Conservation (phyloP, 164 flowering plant genomes). For the Pachysandra terminalis region DNA sequence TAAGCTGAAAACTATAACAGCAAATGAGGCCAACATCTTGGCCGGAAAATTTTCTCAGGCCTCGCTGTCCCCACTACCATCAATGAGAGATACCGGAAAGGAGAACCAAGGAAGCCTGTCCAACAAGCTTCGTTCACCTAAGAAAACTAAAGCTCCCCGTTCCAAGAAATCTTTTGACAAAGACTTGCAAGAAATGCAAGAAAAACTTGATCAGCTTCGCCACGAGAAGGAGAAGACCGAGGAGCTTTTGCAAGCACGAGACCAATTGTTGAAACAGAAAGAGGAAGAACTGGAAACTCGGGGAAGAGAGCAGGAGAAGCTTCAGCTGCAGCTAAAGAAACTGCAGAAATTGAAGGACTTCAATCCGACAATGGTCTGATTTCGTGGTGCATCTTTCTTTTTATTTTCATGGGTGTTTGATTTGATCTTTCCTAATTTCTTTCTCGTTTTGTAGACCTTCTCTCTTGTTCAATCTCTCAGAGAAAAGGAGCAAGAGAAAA, state of each 20-base stretch:
- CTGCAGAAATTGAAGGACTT: conserved; percentile 91
- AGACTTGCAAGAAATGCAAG: conserved; percentile 70
- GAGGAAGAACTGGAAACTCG: conserved; percentile 57
- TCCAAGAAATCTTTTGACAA: conserved; percentile 48
- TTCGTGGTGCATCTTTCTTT: not conserved
- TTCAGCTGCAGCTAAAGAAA: conserved; percentile 76
- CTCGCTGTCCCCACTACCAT: conserved; percentile 24
- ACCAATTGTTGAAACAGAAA: conserved; percentile 56
- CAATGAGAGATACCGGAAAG: conserved; percentile 25
- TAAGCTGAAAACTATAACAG: conserved; percentile 47
- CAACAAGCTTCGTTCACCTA: conserved; percentile 32
- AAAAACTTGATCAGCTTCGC: conserved; percentile 54
- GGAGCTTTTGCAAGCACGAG: conserved; percentile 59
- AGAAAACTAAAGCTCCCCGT: conserved; percentile 18
- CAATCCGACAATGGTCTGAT: conserved; percentile 74
- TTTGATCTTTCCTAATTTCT: not conserved
- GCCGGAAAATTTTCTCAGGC: conserved; percentile 34
- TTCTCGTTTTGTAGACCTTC: conserved; percentile 33
- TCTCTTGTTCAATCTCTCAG: conserved; percentile 43
- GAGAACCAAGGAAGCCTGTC: conserved; percentile 56
- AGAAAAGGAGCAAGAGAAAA: conserved; percentile 61
- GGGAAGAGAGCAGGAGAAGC: conserved; percentile 64
- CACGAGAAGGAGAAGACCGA: conserved; percentile 83
- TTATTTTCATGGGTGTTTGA: not conserved
- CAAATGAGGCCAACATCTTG: conserved; percentile 47